Evolutionary conservation across 495 filamentous ascomycete genomes (phyloP).

Genomic region (Ascobolus immersus): DNA sequence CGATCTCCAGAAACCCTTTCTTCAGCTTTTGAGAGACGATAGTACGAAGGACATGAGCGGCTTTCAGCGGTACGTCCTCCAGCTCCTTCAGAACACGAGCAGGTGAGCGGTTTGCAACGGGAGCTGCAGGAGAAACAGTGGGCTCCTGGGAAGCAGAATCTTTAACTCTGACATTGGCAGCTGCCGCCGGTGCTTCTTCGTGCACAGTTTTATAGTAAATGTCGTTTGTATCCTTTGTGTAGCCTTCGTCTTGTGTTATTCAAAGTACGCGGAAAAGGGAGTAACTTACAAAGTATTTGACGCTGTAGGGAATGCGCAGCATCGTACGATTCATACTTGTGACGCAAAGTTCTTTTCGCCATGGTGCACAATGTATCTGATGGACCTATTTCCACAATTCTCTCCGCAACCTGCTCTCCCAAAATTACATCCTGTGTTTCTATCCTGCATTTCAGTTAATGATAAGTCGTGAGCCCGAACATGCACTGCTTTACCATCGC

Average conservation of each 20-base stretch:
- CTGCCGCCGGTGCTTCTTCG: too few species aligned
- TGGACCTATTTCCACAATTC: slow-evolving; percentile 91
- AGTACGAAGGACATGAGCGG: slow-evolving; percentile 28
- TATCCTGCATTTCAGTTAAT: slow-evolving; percentile 28
- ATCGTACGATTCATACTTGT: slow-evolving; percentile 98
- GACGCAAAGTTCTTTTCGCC: slow-evolving; percentile 83
- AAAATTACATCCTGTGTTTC: slow-evolving; percentile 99
- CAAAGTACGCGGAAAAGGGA: too few species aligned
- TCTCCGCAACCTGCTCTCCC: slow-evolving; percentile 78
- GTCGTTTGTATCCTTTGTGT: slow-evolving; percentile 97
- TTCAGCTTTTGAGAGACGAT: slow-evolving; percentile 97
- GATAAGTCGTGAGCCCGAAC: background rate
- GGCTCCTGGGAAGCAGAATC: too few species aligned
- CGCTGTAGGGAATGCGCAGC: slow-evolving; percentile 84
- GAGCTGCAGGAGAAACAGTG: too few species aligned
- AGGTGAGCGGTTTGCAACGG: too few species aligned
- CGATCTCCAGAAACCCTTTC: slow-evolving; percentile 71
- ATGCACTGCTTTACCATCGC: slow-evolving; percentile 32
- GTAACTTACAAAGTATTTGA: slow-evolving; percentile 95
- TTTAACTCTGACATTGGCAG: too few species aligned
- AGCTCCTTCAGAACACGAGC: too few species aligned
- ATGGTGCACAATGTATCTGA: slow-evolving; percentile 96
- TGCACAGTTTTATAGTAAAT: too few species aligned
- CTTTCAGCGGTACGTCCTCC: background rate
- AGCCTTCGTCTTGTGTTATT: too few species aligned